Conservation (phyloP, 1,284 basidiomycete species). For the Cutaneotrichosporon spelunceum region DNA sequence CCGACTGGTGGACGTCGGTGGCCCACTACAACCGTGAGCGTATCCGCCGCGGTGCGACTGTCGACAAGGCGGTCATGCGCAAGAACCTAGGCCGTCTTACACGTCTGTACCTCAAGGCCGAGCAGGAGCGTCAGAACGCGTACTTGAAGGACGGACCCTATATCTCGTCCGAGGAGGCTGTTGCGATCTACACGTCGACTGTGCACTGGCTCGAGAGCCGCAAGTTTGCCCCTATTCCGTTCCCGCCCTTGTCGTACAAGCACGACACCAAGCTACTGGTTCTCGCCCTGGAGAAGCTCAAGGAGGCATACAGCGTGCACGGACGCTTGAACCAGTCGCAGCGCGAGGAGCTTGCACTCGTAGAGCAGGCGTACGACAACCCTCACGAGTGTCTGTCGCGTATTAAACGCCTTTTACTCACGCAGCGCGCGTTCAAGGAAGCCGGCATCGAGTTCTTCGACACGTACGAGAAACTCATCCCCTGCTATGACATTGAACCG, state of each 20-base stretch:
- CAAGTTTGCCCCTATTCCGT: slow-evolving; percentile 92
- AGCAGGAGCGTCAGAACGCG: slow-evolving; percentile 94
- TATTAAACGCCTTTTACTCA: slow-evolving; percentile 90
- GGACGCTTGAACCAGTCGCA: slow-evolving; percentile 93
- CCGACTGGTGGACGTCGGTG: slow-evolving; percentile 97
- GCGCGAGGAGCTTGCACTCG: slow-evolving; percentile 89
- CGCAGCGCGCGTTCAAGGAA: slow-evolving; percentile 96
- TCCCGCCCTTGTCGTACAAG: slow-evolving; percentile 97
- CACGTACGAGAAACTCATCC: slow-evolving; percentile 95
- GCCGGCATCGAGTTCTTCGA: slow-evolving; percentile 79
- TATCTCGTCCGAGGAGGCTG: slow-evolving; percentile 94
- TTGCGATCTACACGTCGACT: slow-evolving; percentile 93
- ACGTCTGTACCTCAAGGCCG: slow-evolving; percentile 88
- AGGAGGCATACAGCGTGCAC: slow-evolving; percentile 98
- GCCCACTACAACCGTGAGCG: slow-evolving; percentile 61
- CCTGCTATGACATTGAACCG: slow-evolving; percentile 96
- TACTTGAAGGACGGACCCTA: slow-evolving; percentile 97
- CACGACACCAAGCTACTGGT: slow-evolving; percentile 96
- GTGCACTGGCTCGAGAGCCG: slow-evolving; percentile 96
- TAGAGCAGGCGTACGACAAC: slow-evolving; percentile 84
- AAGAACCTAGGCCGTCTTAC: slow-evolving; percentile 56
- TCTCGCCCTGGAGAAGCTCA: slow-evolving; percentile 89
- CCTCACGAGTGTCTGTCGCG: slow-evolving; percentile 70
- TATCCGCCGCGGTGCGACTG: slow-evolving; percentile 78
- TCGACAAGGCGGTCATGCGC: slow-evolving; percentile 87